Percentiles rank a stretch among this genome's conserved stretches.
Conservation (phyloP, 2,329 filamentous ascomycete genomes). For the Aspergillus sp. region DNA sequence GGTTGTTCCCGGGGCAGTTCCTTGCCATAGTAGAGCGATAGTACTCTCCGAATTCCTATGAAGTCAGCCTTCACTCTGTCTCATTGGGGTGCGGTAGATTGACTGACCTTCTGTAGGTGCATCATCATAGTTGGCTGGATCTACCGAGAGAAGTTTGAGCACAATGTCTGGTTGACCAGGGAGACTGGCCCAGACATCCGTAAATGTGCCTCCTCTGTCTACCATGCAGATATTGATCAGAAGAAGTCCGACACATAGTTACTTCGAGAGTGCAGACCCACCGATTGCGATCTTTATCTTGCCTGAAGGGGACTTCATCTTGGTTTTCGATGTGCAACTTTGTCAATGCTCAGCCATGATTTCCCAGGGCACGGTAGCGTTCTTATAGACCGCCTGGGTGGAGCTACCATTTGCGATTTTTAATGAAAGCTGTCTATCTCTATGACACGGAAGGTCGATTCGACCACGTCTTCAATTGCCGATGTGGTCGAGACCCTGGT, state of each 20-base stretch:
- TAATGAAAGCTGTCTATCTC: too few species aligned
- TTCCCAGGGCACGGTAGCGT: not conserved
- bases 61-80: constrained; percentile 46
- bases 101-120: constrained; percentile 67
- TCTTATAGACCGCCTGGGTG: not conserved
- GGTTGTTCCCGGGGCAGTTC: constrained; percentile 33
- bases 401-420: too few species aligned
- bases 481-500: too few species aligned
- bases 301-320: not conserved
- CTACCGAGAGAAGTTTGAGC: constrained; percentile 39
- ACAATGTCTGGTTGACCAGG: constrained; percentile 37
- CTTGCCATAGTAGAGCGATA: constrained; percentile 36
- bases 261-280: constrained; percentile 64
- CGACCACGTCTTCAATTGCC: too few species aligned
- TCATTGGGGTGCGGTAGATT: constrained; percentile 21
- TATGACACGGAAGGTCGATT: too few species aligned
- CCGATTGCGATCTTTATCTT: constrained; percentile 11
- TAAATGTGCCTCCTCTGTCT: constrained; percentile 42
- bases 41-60: constrained; percentile 63
- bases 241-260: constrained; percentile 73
- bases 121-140: constrained; percentile 40
- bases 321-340: not conserved
- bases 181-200: constrained; percentile 37
- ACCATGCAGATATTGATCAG: constrained; percentile 33
- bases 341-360: not conserved